Percentiles rank a stretch among this genome's conserved stretches.
phyloP scores from a whole-genome alignment of 1,284 basidiomycete genomes.

The Neonothopanus nambi region DNA sequence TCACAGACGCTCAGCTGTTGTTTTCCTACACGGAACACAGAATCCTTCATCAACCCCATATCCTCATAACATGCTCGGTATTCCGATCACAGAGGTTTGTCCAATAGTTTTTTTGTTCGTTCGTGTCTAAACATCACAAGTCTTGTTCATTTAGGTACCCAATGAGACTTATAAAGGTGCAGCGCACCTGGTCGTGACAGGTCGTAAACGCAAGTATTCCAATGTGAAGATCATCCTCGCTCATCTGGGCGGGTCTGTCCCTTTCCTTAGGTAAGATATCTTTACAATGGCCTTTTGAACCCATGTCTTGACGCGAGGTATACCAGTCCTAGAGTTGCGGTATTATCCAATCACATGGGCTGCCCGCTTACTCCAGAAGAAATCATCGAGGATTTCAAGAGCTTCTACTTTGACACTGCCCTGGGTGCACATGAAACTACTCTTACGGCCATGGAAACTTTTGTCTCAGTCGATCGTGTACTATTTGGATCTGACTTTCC shows the following conservation, averaged over 20 bases:
- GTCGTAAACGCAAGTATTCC: conserved; percentile 60
- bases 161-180: conserved; percentile 80
- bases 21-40: conserved; percentile 72
- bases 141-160: conserved; percentile 50
- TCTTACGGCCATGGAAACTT: conserved; percentile 47
- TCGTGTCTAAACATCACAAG: background rate
- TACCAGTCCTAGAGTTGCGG: conserved; percentile 56
- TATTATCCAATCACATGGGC: conserved; percentile 67
- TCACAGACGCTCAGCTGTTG: conserved; percentile 51
- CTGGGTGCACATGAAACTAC: conserved; percentile 55
- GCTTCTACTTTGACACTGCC: conserved; percentile 72
- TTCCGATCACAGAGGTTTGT: conserved; percentile 67
- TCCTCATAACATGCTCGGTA: conserved; percentile 59
- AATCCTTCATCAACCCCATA: conserved; percentile 60
- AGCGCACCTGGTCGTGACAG: conserved; percentile 69
- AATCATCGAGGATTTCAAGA: conserved; percentile 64
- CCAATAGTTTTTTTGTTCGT: background rate
- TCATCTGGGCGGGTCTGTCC: conserved; percentile 65
- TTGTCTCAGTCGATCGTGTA: conserved; percentile 48
- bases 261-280: conserved; percentile 41
- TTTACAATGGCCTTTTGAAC: background rate
- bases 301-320: background rate
- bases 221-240: conserved; percentile 64
- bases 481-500: conserved; percentile 77
- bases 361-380: conserved; percentile 56